Evolutionary conservation across 129 eudicot species (phyloP).

Genomic region (Pulicaria dysenterica): DNA sequence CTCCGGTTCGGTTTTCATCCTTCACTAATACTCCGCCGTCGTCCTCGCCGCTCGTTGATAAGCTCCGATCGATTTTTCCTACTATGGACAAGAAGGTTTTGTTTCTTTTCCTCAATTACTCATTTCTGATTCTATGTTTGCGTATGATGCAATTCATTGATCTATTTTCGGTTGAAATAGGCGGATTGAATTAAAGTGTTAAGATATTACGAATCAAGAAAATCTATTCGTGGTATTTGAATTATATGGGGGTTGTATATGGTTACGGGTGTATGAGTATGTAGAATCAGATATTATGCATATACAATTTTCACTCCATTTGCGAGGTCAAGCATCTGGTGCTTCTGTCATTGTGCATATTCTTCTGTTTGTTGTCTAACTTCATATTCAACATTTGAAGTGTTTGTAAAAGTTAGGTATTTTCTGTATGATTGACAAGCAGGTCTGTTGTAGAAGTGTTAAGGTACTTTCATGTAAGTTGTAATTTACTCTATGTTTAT

Average conservation of each 20-base stretch:
- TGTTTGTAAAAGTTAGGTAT: no score
- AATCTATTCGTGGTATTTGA: background rate
- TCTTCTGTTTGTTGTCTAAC: no score
- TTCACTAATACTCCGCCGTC: slow-evolving; percentile 36
- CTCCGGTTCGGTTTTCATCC: slow-evolving; percentile 42
- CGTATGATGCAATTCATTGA: slow-evolving; percentile 12
- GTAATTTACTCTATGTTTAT: background rate
- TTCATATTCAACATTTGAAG: no score
- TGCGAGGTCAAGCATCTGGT: no score
- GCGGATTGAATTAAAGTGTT: slow-evolving; percentile 5
- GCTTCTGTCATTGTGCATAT: no score
- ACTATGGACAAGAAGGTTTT: slow-evolving; percentile 38
- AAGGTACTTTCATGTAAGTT: background rate
- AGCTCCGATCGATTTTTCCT: slow-evolving; percentile 38
- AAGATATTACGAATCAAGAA: background rate
- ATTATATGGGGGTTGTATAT: background rate
- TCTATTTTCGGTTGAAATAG: background rate
- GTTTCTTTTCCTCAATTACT: background rate
- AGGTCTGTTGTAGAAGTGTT: no score
- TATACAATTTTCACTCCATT: no score
- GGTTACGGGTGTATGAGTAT: no score
- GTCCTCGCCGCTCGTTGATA: slow-evolving; percentile 37
- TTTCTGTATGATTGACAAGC: no score
- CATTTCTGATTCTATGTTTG: background rate
- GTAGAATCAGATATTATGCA: no score